Conservation (phyloP, 2,329 filamentous ascomycete genomes). For the Penicillium olsonii region DNA sequence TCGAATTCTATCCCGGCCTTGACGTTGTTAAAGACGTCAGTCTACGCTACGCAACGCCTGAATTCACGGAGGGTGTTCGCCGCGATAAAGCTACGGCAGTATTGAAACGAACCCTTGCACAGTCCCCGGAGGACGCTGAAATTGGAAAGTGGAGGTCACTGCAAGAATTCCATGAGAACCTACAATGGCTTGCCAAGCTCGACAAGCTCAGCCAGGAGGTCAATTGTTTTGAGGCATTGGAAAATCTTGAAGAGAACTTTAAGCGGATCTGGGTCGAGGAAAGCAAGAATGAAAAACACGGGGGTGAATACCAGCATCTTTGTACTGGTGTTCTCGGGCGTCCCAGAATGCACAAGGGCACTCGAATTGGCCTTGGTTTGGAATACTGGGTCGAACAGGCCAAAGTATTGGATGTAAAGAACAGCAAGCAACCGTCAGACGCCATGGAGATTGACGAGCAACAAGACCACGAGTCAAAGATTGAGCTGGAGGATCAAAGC, state of each 20-base stretch:
- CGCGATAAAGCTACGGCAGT: slow-evolving; percentile 47
- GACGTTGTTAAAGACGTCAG: slow-evolving; percentile 47
- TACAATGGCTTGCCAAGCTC: slow-evolving; percentile 47
- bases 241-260: slow-evolving; percentile 45
- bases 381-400: slow-evolving; percentile 46
- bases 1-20: slow-evolving; percentile 43
- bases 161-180: slow-evolving; percentile 43
- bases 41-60: slow-evolving; percentile 45
- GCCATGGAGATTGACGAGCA: slow-evolving; percentile 37
- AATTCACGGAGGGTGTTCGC: slow-evolving; percentile 42
- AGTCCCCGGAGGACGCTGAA: slow-evolving; percentile 33
- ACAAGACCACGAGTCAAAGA: slow-evolving; percentile 20
- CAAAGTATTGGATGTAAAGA: slow-evolving; percentile 35
- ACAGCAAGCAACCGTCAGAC: slow-evolving; percentile 26
- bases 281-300: slow-evolving; percentile 31
- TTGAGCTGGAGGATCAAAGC: slow-evolving; percentile 18
- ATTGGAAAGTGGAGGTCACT: slow-evolving; percentile 39
- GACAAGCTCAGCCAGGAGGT: slow-evolving; percentile 47
- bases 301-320: slow-evolving; percentile 40
- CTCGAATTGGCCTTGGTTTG: slow-evolving; percentile 42
- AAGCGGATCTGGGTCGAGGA: slow-evolving; percentile 48
- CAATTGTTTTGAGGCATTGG: slow-evolving; percentile 50
- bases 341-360: slow-evolving; percentile 42
- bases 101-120: slow-evolving; percentile 42
- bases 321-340: slow-evolving; percentile 44